Conservation (phyloP, 352 stramenopile genomes). For the Detonula confervacea region DNA sequence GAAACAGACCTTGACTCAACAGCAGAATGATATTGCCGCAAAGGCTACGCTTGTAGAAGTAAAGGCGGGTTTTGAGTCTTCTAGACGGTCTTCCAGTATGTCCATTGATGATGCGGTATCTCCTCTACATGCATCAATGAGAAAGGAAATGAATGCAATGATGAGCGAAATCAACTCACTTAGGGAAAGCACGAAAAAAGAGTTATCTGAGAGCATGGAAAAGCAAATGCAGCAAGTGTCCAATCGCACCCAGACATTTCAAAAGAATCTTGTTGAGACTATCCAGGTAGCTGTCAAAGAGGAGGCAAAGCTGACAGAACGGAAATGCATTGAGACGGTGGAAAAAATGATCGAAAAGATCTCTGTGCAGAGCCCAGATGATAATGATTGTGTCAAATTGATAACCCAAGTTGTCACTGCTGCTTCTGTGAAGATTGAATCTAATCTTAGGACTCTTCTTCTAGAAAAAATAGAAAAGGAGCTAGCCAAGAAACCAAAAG, state of each 20-base stretch:
- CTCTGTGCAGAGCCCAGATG: constrained; percentile 1
- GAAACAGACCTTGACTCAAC: constrained; percentile 15
- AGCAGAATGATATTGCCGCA: constrained; percentile 5
- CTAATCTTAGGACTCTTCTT: constrained; percentile 19
- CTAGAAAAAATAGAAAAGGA: constrained; percentile 5
- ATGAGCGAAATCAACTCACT: constrained; percentile 19
- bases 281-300: constrained; percentile 18
- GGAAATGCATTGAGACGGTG: not conserved
- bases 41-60: constrained; percentile 26
- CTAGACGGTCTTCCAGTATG: constrained; percentile 4
- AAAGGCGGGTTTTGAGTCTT: constrained; percentile 25
- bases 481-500: not conserved
- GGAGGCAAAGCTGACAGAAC: constrained; percentile 2
- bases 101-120: constrained; percentile 29
- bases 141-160: constrained; percentile 15
- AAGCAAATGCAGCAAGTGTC: constrained; percentile 23
- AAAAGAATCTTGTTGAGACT: constrained; percentile 21
- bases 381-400: constrained; percentile 15
- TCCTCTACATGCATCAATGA: constrained; percentile 23
- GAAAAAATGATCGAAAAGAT: constrained; percentile 11
- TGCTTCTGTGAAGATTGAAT: constrained; percentile 20
- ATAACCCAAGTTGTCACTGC: constrained; percentile 14
- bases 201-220: constrained; percentile 16
- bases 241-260: constrained; percentile 18
- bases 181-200: constrained; percentile 12